Evolutionary conservation across 75 land plant genomes (phyloP).

Genomic region (Pseudotsuga menziesii): DNA sequence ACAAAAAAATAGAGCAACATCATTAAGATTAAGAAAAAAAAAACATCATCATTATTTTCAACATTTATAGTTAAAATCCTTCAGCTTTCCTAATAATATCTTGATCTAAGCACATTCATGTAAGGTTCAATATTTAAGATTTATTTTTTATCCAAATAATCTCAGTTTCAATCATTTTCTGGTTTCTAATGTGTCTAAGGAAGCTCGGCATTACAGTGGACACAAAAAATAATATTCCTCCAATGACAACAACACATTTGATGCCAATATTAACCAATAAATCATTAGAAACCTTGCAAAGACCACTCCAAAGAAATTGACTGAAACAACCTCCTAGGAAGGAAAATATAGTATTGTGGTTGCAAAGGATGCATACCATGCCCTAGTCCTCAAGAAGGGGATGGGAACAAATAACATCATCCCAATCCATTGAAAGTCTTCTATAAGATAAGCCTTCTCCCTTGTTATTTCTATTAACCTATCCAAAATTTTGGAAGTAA

Average conservation of each 20-base stretch:
- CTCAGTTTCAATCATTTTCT: constrained; percentile 16
- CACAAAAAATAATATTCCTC: too few species aligned
- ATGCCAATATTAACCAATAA: constrained; percentile 84
- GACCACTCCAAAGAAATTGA: constrained; percentile 88
- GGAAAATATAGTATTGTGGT: constrained; percentile 89
- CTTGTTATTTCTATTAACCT: constrained; percentile 59
- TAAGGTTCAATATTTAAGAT: background rate
- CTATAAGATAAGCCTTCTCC: constrained; percentile 79
- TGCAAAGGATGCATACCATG: constrained; percentile 95
- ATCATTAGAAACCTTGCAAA: constrained; percentile 90
- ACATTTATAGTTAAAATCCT: background rate
- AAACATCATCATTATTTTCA: background rate
- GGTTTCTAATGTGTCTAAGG: too few species aligned
- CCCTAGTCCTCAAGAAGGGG: constrained; percentile 99
- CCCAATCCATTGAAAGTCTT: constrained; percentile 97
- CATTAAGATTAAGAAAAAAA: too few species aligned
- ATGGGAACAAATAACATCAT: constrained; percentile 97
- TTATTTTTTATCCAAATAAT: background rate
- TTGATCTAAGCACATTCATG: background rate
- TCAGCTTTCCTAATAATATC: background rate
- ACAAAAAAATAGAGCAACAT: too few species aligned
- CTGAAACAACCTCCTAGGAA: constrained; percentile 80
- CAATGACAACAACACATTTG: constrained; percentile 74
- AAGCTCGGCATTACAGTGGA: too few species aligned
- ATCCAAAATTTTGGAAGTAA: constrained; percentile 53